These are phyloP conservation scores for Trichopus zeylanicus DNA, from an alignment of 116 monocot genomes.

Conservation along the genomic window DNA sequence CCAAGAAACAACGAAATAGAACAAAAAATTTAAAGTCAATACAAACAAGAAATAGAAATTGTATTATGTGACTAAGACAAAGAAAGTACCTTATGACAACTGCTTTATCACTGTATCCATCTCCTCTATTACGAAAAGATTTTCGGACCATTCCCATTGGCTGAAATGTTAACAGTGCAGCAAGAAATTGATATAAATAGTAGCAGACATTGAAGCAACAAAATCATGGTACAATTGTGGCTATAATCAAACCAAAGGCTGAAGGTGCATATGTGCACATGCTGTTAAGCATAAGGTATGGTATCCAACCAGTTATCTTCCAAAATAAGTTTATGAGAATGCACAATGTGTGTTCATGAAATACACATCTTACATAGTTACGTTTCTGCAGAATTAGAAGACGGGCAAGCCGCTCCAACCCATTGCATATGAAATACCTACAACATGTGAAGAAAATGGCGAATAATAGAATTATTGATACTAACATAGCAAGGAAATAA, in stretches of 20 bases:
- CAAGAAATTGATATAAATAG: not conserved
- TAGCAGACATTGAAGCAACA: not conserved
- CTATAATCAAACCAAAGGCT: not conserved
- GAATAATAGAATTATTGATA: not conserved
- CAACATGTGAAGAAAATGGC: no score
- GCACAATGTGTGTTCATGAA: not conserved
- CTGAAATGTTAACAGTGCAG: conserved; percentile 28
- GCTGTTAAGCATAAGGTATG: not conserved
- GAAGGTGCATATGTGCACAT: not conserved
- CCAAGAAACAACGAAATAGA: not conserved
- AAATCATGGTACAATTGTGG: not conserved
- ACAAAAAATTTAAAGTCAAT: not conserved
- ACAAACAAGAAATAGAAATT: not conserved
- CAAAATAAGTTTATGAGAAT: not conserved
- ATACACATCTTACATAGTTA: conserved; percentile 59
- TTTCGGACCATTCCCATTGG: conserved; percentile 58
- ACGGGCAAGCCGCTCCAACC: conserved; percentile 69
- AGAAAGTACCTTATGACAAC: conserved; percentile 58
- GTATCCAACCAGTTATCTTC: not conserved
- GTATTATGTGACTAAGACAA: not conserved
- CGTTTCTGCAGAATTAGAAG: conserved; percentile 69
- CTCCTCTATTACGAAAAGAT: conserved; percentile 50
- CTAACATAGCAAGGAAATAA: not conserved
- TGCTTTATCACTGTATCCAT: conserved; percentile 81
- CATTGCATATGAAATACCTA: conserved; percentile 85